Percentiles rank a stretch among this genome's conserved stretches.
Evolutionary conservation across 805 yeast genomes (phyloP).

Genomic region (Pichia gijzeniarum): DNA sequence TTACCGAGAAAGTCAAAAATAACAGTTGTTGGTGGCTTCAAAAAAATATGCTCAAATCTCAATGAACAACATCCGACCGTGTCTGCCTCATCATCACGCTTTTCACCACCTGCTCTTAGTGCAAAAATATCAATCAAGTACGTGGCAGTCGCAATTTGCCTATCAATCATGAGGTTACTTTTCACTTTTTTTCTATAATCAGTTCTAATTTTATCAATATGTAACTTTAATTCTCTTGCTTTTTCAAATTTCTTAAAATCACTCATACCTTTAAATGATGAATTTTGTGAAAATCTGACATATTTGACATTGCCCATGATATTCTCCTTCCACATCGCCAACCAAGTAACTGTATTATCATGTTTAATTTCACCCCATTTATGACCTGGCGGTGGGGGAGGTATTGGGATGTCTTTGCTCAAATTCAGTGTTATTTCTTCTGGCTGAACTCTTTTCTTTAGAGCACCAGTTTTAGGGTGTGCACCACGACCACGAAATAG

Average conservation of each 20-base stretch:
- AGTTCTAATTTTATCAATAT: constrained; percentile 63
- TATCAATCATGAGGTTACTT: constrained; percentile 69
- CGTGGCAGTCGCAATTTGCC: constrained; percentile 92
- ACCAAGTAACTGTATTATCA: constrained; percentile 89
- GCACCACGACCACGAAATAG: constrained; percentile 94
- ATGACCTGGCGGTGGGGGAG: constrained; percentile 83
- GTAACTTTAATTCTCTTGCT: constrained; percentile 74
- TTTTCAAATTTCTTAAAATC: constrained; percentile 91
- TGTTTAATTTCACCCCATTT: constrained; percentile 85
- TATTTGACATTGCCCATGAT: constrained; percentile 78
- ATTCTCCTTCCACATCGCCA: constrained; percentile 96
- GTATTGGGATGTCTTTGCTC: constrained; percentile 64
- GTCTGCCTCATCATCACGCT: constrained; percentile 95
- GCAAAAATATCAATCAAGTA: constrained; percentile 91
- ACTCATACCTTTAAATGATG: constrained; percentile 85
- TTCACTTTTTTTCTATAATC: constrained; percentile 70
- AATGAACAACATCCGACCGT: constrained; percentile 97
- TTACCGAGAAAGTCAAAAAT: constrained; percentile 92
- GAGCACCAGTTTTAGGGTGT: constrained; percentile 91
- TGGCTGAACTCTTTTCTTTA: constrained; percentile 80
- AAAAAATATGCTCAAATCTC: constrained; percentile 80
- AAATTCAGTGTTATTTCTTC: constrained; percentile 85
- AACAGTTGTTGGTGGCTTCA: constrained; percentile 80
- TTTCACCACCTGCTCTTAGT: constrained; percentile 96
- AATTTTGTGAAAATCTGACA: constrained; percentile 85